Percentiles rank a stretch among this genome's conserved stretches.
Evolutionary conservation across 106 monocot genomes (phyloP).

Genomic region (Allium cepa): DNA sequence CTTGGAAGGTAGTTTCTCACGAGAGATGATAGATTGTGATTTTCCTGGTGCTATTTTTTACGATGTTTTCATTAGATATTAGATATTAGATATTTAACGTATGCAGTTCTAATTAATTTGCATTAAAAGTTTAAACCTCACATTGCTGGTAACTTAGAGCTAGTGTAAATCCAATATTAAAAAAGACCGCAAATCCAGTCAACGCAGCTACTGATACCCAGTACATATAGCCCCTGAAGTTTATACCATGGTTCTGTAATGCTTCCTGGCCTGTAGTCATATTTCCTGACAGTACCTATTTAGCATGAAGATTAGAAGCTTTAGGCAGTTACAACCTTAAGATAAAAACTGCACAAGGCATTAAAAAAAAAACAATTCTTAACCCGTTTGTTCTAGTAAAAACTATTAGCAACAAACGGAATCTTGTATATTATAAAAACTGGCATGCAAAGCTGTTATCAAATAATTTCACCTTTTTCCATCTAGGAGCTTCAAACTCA

Average conservation of each 20-base stretch:
- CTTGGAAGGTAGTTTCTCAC: not conserved
- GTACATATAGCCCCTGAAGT: constrained; percentile 31
- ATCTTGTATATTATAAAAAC: not conserved
- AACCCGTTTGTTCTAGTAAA: too few relatives aligned
- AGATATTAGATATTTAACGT: constrained; percentile 21
- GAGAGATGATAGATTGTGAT: not conserved
- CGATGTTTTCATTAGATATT: not conserved
- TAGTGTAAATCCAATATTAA: too few relatives aligned
- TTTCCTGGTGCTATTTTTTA: not conserved
- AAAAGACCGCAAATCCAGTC: too few relatives aligned
- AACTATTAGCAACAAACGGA: not conserved
- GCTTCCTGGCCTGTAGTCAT: constrained; percentile 37
- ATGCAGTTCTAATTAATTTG: constrained; percentile 30
- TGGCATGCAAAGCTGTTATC: not conserved
- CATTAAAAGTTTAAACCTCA: too few relatives aligned
- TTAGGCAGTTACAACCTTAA: not conserved
- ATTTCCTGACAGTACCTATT: too few relatives aligned
- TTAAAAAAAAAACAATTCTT: too few relatives aligned
- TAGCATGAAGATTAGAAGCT: too few relatives aligned
- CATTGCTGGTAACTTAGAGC: too few relatives aligned
- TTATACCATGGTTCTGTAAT: constrained; percentile 26
- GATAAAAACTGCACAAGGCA: too few relatives aligned
- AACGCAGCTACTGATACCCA: constrained; percentile 52
- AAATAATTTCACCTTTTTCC: constrained; percentile 37
- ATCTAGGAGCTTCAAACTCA: constrained; percentile 47